phyloP scores from a whole-genome alignment of 768 basidiomycete genomes.

The Pisolithus albus region DNA sequence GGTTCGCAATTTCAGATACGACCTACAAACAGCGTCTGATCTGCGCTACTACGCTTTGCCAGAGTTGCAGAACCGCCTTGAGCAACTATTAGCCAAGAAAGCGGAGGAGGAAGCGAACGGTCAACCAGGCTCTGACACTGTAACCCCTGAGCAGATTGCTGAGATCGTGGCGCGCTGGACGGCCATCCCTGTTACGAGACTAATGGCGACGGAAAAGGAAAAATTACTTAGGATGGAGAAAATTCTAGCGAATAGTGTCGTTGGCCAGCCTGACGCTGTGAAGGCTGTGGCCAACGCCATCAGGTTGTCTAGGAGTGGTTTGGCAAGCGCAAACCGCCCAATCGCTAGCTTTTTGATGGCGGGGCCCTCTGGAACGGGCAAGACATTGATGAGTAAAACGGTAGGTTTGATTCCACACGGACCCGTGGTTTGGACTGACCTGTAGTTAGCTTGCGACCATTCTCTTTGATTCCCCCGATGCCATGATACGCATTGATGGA shows the following conservation, averaged over 20 bases:
- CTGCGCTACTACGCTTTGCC: slow-evolving; percentile 90
- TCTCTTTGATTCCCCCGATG: slow-evolving; percentile 86
- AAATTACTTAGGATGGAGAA: slow-evolving; percentile 86
- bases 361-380: slow-evolving; percentile 87
- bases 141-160: slow-evolving; percentile 86
- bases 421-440: neutral
- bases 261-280: slow-evolving; percentile 89
- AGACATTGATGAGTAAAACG: slow-evolving; percentile 87
- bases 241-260: slow-evolving; percentile 65
- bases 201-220: slow-evolving; percentile 87
- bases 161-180: slow-evolving; percentile 95
- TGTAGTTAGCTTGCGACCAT: slow-evolving; percentile 67
- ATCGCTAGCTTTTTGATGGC: slow-evolving; percentile 92
- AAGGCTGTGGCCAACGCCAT: slow-evolving; percentile 93
- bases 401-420: slow-evolving; percentile 35
- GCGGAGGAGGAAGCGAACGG: slow-evolving; percentile 54
- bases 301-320: slow-evolving; percentile 85
- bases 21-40: slow-evolving; percentile 76
- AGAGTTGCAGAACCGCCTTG: slow-evolving; percentile 70
- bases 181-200: slow-evolving; percentile 78
- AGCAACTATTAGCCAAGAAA: slow-evolving; percentile 66
- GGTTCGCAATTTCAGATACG: slow-evolving; percentile 39
- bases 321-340: slow-evolving; percentile 81
- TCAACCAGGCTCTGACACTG: slow-evolving; percentile 53
- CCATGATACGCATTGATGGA: slow-evolving; percentile 89